Evolutionary conservation across 2,329 filamentous ascomycete genomes (phyloP).

Genomic region (Colletotrichum liriopes): DNA sequence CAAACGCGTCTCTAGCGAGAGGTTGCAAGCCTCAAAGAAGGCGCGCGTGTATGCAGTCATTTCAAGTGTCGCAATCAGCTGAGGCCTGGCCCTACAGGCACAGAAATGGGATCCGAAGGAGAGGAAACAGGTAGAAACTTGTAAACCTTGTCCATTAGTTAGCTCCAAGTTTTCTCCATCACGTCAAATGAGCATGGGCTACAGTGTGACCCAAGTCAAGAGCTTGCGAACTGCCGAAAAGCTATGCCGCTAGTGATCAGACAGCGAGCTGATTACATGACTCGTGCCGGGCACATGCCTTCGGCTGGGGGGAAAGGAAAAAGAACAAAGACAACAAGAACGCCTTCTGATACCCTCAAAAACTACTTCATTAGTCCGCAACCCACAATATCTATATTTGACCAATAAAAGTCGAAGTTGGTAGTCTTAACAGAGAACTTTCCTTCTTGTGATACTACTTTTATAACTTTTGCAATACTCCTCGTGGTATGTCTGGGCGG

Average conservation of each 20-base stretch:
- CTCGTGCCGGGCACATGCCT: neutral
- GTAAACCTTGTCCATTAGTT: neutral
- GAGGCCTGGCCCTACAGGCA: neutral
- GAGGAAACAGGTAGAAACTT: neutral
- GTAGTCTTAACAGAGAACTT: too few species aligned
- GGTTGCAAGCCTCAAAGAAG: neutral
- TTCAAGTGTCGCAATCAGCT: neutral
- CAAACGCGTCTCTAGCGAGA: neutral
- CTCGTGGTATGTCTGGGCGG: too few species aligned
- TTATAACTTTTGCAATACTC: too few species aligned
- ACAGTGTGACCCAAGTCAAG: neutral
- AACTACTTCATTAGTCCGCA: too few species aligned
- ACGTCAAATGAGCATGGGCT: neutral
- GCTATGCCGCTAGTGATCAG: neutral
- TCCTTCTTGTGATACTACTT: too few species aligned
- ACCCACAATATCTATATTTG: too few species aligned
- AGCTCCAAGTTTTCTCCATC: neutral
- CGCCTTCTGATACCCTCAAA: too few species aligned
- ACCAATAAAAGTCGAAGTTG: too few species aligned
- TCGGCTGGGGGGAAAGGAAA: too few species aligned
- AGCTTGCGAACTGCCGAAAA: constrained; percentile 4
- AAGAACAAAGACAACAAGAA: too few species aligned
- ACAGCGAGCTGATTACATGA: constrained; percentile 6
- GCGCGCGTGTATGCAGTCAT: neutral
- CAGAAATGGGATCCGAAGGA: neutral